Evolutionary conservation across 2,329 filamentous ascomycete genomes (phyloP).

Genomic region (Botrytis deweyae): DNA sequence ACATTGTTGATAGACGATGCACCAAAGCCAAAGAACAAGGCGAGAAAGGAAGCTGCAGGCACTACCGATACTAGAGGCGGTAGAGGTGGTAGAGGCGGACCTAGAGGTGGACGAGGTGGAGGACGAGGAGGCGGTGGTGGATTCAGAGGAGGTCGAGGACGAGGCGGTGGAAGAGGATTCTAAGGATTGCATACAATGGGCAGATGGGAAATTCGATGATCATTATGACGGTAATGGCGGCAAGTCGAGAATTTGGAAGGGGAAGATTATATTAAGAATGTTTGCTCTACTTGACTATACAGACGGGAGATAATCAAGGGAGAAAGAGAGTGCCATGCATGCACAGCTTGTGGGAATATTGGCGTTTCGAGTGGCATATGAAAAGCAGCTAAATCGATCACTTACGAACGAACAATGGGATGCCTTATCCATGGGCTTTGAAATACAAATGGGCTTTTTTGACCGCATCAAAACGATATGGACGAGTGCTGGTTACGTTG

Average conservation of each 20-base stretch:
- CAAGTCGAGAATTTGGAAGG: neutral
- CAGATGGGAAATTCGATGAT: slow-evolving; percentile 11
- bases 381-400: slow-evolving; percentile 24
- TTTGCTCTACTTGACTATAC: slow-evolving; percentile 10
- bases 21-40: slow-evolving; percentile 99
- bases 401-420: slow-evolving; percentile 16
- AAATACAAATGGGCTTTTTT: neutral
- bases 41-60: slow-evolving; percentile 78
- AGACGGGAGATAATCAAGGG: neutral
- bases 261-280: neutral
- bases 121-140: slow-evolving; percentile 47
- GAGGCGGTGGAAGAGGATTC: slow-evolving; percentile 46
- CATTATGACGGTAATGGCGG: slow-evolving; percentile 3
- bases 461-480: neutral
- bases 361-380: slow-evolving; percentile 29
- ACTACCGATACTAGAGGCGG: slow-evolving; percentile 40
- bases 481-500: neutral
- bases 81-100: slow-evolving; percentile 45
- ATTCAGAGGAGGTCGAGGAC: slow-evolving; percentile 52
- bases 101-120: slow-evolving; percentile 50
- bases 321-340: slow-evolving; percentile 11
- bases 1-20: slow-evolving; percentile 94
- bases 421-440: neutral
- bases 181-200: slow-evolving; percentile 10
- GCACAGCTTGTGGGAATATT: slow-evolving; percentile 22